A percentile compares a stretch with the other conserved stretches of the same genome.
Evolutionary conservation across 1,284 basidiomycete genomes (phyloP).

Genomic region (Ganoderma sp.): DNA sequence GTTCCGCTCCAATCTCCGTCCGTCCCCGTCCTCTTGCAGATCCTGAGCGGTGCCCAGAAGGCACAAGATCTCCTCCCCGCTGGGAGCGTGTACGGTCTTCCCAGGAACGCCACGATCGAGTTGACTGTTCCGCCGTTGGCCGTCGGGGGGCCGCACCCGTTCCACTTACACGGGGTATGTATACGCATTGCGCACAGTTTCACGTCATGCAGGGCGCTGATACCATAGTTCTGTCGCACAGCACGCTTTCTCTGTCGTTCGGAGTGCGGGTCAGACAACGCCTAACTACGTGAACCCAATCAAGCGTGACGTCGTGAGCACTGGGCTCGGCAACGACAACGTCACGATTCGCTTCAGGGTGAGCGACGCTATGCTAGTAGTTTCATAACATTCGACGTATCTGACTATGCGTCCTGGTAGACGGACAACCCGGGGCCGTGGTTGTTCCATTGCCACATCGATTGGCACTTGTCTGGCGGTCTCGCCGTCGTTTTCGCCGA

Average conservation of each 20-base stretch:
- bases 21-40: slow-evolving; percentile 47
- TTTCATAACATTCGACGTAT: no score
- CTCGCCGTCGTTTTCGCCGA: slow-evolving; percentile 43
- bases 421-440: slow-evolving; percentile 42
- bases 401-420: background rate
- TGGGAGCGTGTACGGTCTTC: slow-evolving; percentile 41
- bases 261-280: slow-evolving; percentile 27
- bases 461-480: slow-evolving; percentile 40
- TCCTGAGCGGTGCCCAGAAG: slow-evolving; percentile 41
- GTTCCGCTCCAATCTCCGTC: slow-evolving; percentile 36
- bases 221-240: background rate
- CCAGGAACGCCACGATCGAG: slow-evolving; percentile 43
- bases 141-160: slow-evolving; percentile 39
- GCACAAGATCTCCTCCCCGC: slow-evolving; percentile 41
- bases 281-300: slow-evolving; percentile 49
- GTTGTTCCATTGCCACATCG: slow-evolving; percentile 44
- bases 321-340: slow-evolving; percentile 31
- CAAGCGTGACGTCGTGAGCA: slow-evolving; percentile 37
- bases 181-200: no score
- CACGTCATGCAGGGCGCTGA: no score
- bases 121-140: slow-evolving; percentile 40
- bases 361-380: no score
- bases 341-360: slow-evolving; percentile 40
- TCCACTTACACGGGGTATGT: slow-evolving; percentile 48
- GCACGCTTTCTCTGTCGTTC: slow-evolving; percentile 36